Base-by-base conservation (phyloP, 441 rosid genomes). In the Arabidopsis lyrata region DNA sequence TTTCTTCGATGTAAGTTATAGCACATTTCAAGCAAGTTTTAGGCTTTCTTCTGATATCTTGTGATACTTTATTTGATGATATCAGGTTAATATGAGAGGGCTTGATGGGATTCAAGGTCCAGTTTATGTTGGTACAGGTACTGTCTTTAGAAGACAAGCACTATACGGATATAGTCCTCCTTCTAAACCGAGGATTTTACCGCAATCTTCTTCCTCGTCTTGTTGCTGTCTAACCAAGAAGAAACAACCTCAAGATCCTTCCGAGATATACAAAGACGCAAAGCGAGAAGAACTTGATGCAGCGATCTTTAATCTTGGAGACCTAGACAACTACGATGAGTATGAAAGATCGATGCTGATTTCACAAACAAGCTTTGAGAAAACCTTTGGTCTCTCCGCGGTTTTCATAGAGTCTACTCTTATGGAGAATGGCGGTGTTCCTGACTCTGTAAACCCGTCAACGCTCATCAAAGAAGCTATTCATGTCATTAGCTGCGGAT, bases 81-180 rank as follows among this genome's bases (percentile, higher is more conserved):
- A 58, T 58, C 90, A 94, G 97, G 97, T 92, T 74, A 94, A 92
- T 84, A 90, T 92, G 99, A 95, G 85, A 81, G 99, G 97, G 31
- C 82, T 90, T 59, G 99, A 95, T 77, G 99, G 97, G 32, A 90
- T 95, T 73, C 99, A 95, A 84, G 97, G 97, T 49, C 99, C 97
- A 14, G 89, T 92, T 18, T 92, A 92, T 78, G 97, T 94, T 45
- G 99, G 99, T 68, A 94, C 97, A 5, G 97, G 99, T 81, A 83
- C 87, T 73, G 91, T 88, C 70, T 94, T 92, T 86, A 89, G 91
- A 63, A 84, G 97, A 84, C 97, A 94, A 82, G 99, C 97, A 47
- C 95, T 94, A 64, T 94, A 94, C 15, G 97, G 99, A 39, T 94
- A 94, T 56, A 91, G 89, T 35, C 99, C 99, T 59, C 82, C 94